Conservation (phyloP, 176 grass and related monocot species). For the Avena atlantica region DNA sequence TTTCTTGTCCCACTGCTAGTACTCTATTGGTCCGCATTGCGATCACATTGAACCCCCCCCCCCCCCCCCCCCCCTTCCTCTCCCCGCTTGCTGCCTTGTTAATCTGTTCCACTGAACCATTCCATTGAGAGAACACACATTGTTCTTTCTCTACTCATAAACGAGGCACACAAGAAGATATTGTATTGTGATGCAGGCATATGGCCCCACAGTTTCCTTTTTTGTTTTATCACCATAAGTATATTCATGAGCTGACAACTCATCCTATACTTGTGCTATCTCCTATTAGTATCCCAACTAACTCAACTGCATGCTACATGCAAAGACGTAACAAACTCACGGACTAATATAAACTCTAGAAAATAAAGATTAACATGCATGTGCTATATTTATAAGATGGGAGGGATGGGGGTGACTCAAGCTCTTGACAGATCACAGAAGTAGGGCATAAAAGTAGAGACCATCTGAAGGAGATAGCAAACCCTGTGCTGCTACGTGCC, state of each 20-base stretch:
- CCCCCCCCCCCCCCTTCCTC: neutral
- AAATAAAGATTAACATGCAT: neutral
- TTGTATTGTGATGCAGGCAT: neutral
- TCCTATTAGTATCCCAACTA: slow-evolving; percentile 7
- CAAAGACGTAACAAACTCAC: neutral
- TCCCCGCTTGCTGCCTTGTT: neutral
- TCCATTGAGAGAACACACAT: neutral
- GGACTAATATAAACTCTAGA: neutral
- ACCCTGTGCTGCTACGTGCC: neutral
- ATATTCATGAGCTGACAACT: neutral
- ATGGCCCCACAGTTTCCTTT: neutral
- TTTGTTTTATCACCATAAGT: neutral
- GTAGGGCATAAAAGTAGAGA: slow-evolving; percentile 1
- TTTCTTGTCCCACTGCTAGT: neutral
- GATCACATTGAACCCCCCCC: neutral
- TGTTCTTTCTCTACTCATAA: neutral
- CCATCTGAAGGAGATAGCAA: neutral
- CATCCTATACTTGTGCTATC: neutral
- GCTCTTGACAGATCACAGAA: neutral
- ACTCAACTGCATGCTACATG: slow-evolving; percentile 1
- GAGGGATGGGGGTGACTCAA: neutral
- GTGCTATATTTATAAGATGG: slow-evolving; percentile 16
- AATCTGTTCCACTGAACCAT: neutral
- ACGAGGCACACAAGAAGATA: neutral
- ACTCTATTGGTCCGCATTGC: neutral